Conservation (phyloP, 805 yeast species). For the Brettanomyces nanus region DNA sequence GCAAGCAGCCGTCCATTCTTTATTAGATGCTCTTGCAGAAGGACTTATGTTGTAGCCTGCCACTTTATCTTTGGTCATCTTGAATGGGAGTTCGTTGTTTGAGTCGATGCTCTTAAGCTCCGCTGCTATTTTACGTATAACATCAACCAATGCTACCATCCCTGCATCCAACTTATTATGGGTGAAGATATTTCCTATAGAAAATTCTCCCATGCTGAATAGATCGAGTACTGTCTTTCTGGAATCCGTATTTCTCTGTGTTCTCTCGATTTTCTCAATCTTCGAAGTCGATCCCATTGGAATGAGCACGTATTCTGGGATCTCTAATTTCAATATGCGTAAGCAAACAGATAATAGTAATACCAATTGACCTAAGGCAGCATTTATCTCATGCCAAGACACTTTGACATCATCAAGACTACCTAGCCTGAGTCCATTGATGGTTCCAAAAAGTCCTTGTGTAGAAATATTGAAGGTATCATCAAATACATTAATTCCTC, state of each 20-base stretch:
- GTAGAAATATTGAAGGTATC: conserved; percentile 79
- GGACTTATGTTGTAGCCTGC: conserved; percentile 73
- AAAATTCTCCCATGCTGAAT: conserved; percentile 62
- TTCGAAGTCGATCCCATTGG: conserved; percentile 84
- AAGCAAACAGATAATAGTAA: conserved; percentile 59
- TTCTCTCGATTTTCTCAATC: conserved; percentile 48
- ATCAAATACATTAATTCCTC: conserved; percentile 74
- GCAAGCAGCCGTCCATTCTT: conserved; percentile 88
- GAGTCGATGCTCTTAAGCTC: conserved; percentile 38
- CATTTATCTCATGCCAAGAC: conserved; percentile 87
- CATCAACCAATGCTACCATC: conserved; percentile 67
- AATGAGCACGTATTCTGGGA: conserved; percentile 53
- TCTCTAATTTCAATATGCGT: conserved; percentile 43
- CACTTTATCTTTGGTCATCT: conserved; percentile 60
- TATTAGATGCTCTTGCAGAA: conserved; percentile 52
- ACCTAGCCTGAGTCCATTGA: conserved; percentile 81
- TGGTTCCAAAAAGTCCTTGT: conserved; percentile 79
- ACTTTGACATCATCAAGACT: conserved; percentile 49
- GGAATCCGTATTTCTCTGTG: conserved; percentile 27
- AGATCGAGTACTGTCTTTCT: conserved; percentile 43
- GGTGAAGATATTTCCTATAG: conserved; percentile 61
- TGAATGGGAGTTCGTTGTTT: conserved; percentile 64
- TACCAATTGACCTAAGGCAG: conserved; percentile 82
- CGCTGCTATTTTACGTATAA: conserved; percentile 44
- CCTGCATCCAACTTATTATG: conserved; percentile 75